These are phyloP conservation scores for Xylariaceae sp. DNA, from an alignment of 2,329 filamentous ascomycete species.

Conservation along the genomic window DNA sequence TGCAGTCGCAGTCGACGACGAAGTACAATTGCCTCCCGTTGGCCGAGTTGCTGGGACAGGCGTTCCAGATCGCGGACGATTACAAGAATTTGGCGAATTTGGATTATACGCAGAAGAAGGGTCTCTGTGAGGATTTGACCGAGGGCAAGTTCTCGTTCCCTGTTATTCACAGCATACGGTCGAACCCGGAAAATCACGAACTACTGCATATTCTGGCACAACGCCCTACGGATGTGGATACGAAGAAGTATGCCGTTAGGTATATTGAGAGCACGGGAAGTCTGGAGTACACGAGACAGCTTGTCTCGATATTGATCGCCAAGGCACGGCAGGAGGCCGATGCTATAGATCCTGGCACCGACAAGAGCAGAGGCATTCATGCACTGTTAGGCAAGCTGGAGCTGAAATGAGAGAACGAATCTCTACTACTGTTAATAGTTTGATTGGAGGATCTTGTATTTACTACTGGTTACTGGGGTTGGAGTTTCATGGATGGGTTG, in stretches of 20 bases:
- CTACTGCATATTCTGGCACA: conserved; percentile 91
- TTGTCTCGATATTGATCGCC: conserved; percentile 57
- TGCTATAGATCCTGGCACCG: conserved; percentile 56
- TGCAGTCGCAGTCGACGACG: conserved; percentile 66
- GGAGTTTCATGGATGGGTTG: too few relatives aligned
- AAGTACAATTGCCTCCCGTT: conserved; percentile 69
- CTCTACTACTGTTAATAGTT: background rate
- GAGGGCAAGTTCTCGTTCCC: conserved; percentile 98
- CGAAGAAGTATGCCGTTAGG: conserved; percentile 85
- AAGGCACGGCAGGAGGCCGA: conserved; percentile 60
- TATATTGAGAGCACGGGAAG: conserved; percentile 90
- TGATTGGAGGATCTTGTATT: background rate
- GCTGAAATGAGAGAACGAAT: conserved; percentile 12
- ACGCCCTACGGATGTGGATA: conserved; percentile 77
- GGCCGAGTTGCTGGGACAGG: conserved; percentile 76
- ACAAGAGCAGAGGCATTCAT: conserved; percentile 53
- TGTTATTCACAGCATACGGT: conserved; percentile 85
- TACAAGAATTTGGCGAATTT: conserved; percentile 76
- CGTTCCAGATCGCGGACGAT: conserved; percentile 91
- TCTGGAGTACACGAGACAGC: conserved; percentile 76
- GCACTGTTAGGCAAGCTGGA: conserved; percentile 65
- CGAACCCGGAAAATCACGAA: conserved; percentile 67
- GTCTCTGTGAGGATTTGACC: conserved; percentile 88
- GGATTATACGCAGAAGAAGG: conserved; percentile 85
- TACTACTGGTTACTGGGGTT: too few relatives aligned